Conservation (phyloP, 176 grass and related monocot species). For the Raddia distichophylla region DNA sequence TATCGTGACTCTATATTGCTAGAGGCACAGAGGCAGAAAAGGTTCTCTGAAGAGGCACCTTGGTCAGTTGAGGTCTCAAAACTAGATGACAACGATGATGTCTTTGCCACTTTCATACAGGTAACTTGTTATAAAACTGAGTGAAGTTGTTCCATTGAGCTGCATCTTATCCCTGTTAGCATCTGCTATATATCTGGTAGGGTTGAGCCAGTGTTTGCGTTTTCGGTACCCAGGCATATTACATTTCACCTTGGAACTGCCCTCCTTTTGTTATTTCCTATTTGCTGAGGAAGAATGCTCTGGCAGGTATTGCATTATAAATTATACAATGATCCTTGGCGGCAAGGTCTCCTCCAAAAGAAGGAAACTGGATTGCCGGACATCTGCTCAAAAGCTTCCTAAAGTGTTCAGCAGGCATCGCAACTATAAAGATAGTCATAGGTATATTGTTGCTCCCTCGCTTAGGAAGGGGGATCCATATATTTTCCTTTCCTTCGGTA, state of each 20-base stretch:
- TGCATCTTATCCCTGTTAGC: background rate
- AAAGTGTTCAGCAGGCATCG: conserved; percentile 13
- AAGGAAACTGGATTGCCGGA: conserved; percentile 66
- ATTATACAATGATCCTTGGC: conserved; percentile 95
- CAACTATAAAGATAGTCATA: conserved; percentile 19
- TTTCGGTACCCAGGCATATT: background rate
- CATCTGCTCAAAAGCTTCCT: conserved; percentile 54
- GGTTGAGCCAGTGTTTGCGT: background rate
- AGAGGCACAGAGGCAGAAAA: conserved; percentile 80
- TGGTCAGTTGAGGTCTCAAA: conserved; percentile 91
- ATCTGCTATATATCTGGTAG: background rate
- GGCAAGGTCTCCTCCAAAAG: conserved; percentile 48
- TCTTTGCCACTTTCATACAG: conserved; percentile 92
- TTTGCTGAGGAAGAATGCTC: conserved; percentile 40
- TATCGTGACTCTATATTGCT: conserved; percentile 88
- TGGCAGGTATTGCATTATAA: conserved; percentile 86
- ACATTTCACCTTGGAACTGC: conserved; percentile 3
- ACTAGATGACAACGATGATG: conserved; percentile 75
- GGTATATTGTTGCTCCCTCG: background rate
- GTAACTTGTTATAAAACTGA: conserved; percentile 40
- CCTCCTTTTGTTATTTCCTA: background rate
- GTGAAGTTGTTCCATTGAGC: background rate
- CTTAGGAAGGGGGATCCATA: conserved; percentile 25
- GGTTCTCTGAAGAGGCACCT: conserved; percentile 52
- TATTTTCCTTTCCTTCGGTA: conserved; percentile 1